Base-by-base conservation (phyloP, 345 rosid species). In the Physaria fendleri region DNA sequence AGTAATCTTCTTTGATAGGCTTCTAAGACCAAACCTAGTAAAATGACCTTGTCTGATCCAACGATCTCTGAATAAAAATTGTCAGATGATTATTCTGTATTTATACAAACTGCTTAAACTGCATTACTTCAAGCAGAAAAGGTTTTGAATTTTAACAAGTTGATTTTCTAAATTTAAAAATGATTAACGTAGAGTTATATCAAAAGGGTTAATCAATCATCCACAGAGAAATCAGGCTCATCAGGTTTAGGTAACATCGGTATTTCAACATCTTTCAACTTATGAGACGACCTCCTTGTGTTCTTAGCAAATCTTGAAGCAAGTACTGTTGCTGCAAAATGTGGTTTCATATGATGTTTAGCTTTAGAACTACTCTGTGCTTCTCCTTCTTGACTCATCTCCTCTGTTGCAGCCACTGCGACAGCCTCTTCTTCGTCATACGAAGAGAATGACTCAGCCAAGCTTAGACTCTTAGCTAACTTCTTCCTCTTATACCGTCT, bases 261-360 rank as follows among this genome's bases (percentile, higher is more conserved):
- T 88, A 92, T 65, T 29, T 73, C 80, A 3, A 76, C 77, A 13
- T 76, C 84, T 54, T 82, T 88, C 49, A 75, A 34, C 78, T 81
- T 92, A 68, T 79, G 87, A 49, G 80, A 78, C n/a, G 93, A 85
- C 55, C 82, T 82, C 61, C 95, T 78, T 2, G 97, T 82, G 76
- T 82, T 92, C 13, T 90, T 88, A 20, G 98, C 97, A 70, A 88
- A 86, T 56, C 87, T 84, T 3, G 95, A 80, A 23, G 97, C 97
- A 40, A 86, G 45, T 42, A 86, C 59, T 0, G 95, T 86, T 6
- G 73, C 93, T 20, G 84, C 92, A 1, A 88, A 77, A 72, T 85
- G 85, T 10, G 72, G 73, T 74, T 71, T 85, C 51, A 61, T 37
- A 56, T 64, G 69, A n/a, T 24, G 53, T 2, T 61, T 65, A 22